Evolutionary conservation across 2,329 filamentous ascomycete species (phyloP), one percentile per base, ranked within the genome.

Genomic region (Alternaria longipes): DNA sequence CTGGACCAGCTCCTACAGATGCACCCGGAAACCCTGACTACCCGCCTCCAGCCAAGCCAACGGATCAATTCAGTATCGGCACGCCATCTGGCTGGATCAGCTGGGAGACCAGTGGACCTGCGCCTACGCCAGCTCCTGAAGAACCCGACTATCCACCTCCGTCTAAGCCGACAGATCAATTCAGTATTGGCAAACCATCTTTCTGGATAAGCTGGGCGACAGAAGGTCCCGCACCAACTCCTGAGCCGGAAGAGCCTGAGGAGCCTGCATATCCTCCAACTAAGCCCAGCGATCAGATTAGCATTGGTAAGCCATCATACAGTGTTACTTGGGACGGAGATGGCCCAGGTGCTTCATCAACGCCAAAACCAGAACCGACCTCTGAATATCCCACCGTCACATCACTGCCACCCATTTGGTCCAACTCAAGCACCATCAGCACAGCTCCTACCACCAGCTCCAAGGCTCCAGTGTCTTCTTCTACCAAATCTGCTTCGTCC

Each of bases 11-110:
- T 22, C 58, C 63, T 16, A 59, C 57, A 22, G 20, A 40, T 20
- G 22, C 49, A 2, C 63, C 63, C 4, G 56, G 61, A 36, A 49
- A 54, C 7, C 60, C 65, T 30, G 52, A 55, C 12, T 54, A 47
- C 30, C 58, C 61, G 20, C 54, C 63, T 36, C 59, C 62, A 11
- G 44, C 61, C 14, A 64, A 57, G 20, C 64, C 66, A n/a, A 60
- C 55, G 11, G 59, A 70, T 49, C 42, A 64, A 30, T 65, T 70
- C 56, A 65, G 60, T 36, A 53, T 70, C 20, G 59, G 59, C 5
- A 64, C 54, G 1, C 68, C 68, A 16, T 66, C 64, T 7, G 59
- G 44, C n/a, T 66, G 61, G 46, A 53, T 71, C 18, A 63, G 58
- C 11, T 71, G 65, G 68, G 62, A 63, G 5, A 65, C 56, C 28